Evolutionary conservation across 208 protist species (phyloP), one percentile per base, ranked within the genome.

Genomic region (Leptomonas pyrrhocoris): DNA sequence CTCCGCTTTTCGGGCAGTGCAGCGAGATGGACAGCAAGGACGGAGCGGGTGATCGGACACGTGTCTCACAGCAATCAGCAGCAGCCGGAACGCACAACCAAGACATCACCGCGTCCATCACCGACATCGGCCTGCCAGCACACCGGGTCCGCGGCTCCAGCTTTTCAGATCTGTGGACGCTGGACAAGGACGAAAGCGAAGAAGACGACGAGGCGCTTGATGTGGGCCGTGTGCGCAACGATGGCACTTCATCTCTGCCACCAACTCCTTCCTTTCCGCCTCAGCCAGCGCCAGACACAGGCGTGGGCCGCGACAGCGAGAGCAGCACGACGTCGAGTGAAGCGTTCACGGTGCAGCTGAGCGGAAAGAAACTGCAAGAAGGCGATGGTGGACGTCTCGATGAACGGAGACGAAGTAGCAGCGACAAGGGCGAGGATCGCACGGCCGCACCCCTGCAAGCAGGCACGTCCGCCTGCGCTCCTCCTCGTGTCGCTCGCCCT

Each of bases 141-240:
- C 16, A 9, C 42, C 60, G 0, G 54, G 19, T 28, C n/a, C 49
- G 12, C 15, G 34, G 23, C n/a, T 28, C 46, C n/a, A 57, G 48
- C 61, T 31, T 45, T 2, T 67, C 61, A 18, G 54, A 62, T 21
- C 9, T 75, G 54, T 75, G 69, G 69, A 68, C 69, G 62, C 46
- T 75, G 7, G 69, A 75, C 34, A 68, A 49, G 19, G 61, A 60
- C 4, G 69, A 61, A 6, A 68, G 63, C 19, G 63, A 59, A 21
- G 61, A n/a, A 7, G 49, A 68, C 0, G 62, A 30, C 2, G 58
- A 65, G 4, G 60, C 28, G 30, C 5, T 25, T 27, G 43, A 45
- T 38, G 25, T 34, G 18, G 23, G 6, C 28, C 23, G 58, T 2
- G 15, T 6, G 38, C 40, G 43, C 12, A 0, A 31, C 6, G n/a